Percentiles rank a stretch among this genome's conserved stretches.
Conservation (phyloP, 108 stramenopile species). For the Conticribra guillardii region DNA sequence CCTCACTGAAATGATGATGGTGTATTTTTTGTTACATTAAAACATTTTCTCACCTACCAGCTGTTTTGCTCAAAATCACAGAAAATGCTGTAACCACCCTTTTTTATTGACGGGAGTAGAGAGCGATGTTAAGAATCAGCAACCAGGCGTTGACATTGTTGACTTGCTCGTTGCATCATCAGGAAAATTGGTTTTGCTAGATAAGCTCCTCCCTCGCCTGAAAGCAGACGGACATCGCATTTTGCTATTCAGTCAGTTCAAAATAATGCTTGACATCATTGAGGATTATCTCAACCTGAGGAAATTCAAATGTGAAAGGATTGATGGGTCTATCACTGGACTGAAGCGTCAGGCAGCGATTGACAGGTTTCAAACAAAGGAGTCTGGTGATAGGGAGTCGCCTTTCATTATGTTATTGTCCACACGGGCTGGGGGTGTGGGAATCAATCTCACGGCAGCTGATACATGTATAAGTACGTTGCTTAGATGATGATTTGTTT, state of each 20-base stretch:
- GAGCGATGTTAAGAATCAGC: conserved; percentile 58
- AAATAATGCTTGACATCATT: conserved; percentile 97
- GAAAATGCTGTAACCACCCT: conserved; percentile 98
- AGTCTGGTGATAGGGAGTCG: conserved; percentile 53
- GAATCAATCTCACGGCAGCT: conserved; percentile 97
- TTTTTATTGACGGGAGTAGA: conserved; percentile 95
- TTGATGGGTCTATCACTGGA: conserved; percentile 97
- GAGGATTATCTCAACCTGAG: conserved; percentile 90
- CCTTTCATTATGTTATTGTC: conserved; percentile 97
- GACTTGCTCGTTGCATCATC: conserved; percentile 81
- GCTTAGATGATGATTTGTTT: too few relatives aligned
- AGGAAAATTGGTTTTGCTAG: conserved; percentile 96
- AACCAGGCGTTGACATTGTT: conserved; percentile 44
- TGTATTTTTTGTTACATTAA: too few relatives aligned
- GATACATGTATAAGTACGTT: conserved; percentile 74
- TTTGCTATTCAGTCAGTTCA: conserved; percentile 97
- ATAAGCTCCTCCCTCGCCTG: conserved; percentile 95
- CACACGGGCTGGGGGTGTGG: conserved; percentile 95
- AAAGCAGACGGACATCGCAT: conserved; percentile 92
- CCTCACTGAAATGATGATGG: too few relatives aligned
- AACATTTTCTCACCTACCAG: too few relatives aligned
- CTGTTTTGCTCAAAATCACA: conserved; percentile 90
- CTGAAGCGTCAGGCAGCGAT: conserved; percentile 91
- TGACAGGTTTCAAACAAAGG: conserved; percentile 90
- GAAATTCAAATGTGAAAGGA: conserved; percentile 80